These are phyloP conservation scores for Panellus pusillus DNA, from an alignment of 768 basidiomycete genomes.

Conservation along the genomic window DNA sequence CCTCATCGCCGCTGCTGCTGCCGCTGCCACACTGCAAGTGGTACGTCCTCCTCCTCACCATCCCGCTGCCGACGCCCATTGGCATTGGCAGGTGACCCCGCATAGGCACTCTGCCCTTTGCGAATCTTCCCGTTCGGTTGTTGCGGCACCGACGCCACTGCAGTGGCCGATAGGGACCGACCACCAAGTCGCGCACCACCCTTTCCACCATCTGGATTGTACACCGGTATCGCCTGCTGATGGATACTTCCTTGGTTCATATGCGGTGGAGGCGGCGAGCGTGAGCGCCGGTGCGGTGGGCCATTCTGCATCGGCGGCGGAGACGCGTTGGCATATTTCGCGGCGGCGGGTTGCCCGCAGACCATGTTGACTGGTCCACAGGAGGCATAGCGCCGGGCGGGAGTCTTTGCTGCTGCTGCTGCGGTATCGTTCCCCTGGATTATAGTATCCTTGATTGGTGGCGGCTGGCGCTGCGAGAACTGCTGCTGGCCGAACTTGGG, in stretches of 20 bases:
- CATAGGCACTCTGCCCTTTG: slow-evolving; percentile 69
- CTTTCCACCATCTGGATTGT: slow-evolving; percentile 24
- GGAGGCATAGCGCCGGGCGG: slow-evolving; percentile 68
- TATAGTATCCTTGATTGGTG: slow-evolving; percentile 39
- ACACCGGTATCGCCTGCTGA: slow-evolving; percentile 30
- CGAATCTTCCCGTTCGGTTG: slow-evolving; percentile 54
- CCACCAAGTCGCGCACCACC: slow-evolving; percentile 43
- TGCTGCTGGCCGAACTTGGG: slow-evolving; percentile 15
- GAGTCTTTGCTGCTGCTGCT: slow-evolving; percentile 40
- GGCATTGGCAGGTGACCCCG: slow-evolving; percentile 44
- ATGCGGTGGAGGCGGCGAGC: slow-evolving; percentile 52
- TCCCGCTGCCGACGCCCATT: slow-evolving; percentile 36
- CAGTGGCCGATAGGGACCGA: slow-evolving; percentile 76
- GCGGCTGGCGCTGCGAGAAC: slow-evolving; percentile 14
- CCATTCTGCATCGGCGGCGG: slow-evolving; percentile 29
- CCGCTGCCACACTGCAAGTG: slow-evolving; percentile 78
- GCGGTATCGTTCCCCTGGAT: slow-evolving; percentile 26
- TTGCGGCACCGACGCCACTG: slow-evolving; percentile 35
- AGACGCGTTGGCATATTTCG: slow-evolving; percentile 27
- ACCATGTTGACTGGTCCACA: slow-evolving; percentile 34
- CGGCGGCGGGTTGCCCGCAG: slow-evolving; percentile 21
- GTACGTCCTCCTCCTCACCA: slow-evolving; percentile 77
- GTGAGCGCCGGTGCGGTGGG: slow-evolving; percentile 40
- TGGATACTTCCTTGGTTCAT: slow-evolving; percentile 32
- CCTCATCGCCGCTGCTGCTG: slow-evolving; percentile 57